Conservation (phyloP, 768 basidiomycete species). For the Boletellus ananiceps region DNA sequence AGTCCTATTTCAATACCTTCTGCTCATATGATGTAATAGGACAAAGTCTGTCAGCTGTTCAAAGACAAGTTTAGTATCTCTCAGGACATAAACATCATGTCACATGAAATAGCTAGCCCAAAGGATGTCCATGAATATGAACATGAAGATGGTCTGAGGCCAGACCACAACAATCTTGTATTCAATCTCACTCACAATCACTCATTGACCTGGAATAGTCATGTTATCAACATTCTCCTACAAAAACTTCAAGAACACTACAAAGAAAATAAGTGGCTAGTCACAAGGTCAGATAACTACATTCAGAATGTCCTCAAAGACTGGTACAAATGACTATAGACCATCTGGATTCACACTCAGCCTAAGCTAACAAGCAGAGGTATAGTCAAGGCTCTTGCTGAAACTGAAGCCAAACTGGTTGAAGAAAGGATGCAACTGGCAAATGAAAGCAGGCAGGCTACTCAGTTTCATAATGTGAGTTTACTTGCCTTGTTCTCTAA, state of each 20-base stretch:
- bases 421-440: too few species aligned
- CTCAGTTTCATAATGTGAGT: too few species aligned
- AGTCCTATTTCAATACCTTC: too few species aligned
- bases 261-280: too few species aligned
- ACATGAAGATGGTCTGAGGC: constrained; percentile 4
- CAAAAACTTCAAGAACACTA: too few species aligned
- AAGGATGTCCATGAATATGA: constrained; percentile 5
- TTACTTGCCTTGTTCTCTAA: too few species aligned
- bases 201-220: background rate
- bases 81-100: constrained; percentile 1
- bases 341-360: background rate
- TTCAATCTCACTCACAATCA: constrained; percentile 2
- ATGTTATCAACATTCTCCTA: background rate
- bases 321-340: background rate
- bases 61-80: background rate
- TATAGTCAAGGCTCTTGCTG: background rate
- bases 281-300: constrained; percentile 4
- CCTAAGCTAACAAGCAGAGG: background rate
- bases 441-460: too few species aligned
- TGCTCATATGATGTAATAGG: too few species aligned
- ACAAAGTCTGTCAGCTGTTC: constrained; percentile 1
- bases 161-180: background rate
- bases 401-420: background rate
- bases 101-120: background rate
- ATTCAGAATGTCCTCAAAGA: background rate